Evolutionary conservation across 2,329 filamentous ascomycete species (phyloP).

Genomic region (Emydomyces testavorans): DNA sequence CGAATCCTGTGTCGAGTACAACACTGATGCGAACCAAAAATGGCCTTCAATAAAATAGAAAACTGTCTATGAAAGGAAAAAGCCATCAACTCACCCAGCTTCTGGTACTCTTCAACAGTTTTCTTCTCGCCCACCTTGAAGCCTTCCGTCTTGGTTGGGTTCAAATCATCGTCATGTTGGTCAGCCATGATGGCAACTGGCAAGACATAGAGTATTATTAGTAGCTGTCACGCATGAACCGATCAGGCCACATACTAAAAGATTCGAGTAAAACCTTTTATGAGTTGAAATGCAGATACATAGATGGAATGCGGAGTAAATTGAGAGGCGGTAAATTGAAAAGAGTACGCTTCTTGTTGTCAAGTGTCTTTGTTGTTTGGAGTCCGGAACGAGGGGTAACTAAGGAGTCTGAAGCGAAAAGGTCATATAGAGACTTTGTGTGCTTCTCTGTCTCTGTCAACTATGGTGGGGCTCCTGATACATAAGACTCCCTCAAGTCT

Average conservation of each 20-base stretch:
- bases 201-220: neutral
- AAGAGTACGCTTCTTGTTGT: too few species aligned
- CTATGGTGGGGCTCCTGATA: neutral
- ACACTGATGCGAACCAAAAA: too few species aligned
- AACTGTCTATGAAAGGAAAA: neutral
- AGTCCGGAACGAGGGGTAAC: conserved; percentile 9
- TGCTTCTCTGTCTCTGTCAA: too few species aligned
- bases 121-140: conserved; percentile 99
- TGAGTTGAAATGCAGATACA: too few species aligned
- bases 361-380: neutral
- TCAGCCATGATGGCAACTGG: conserved; percentile 48
- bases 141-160: conserved; percentile 79
- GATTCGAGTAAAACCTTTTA: too few species aligned
- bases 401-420: too few species aligned
- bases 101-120: conserved; percentile 84
- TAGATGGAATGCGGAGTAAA: neutral
- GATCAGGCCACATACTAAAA: too few species aligned
- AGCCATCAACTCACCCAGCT: conserved; percentile 59
- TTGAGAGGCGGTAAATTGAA: too few species aligned
- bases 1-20: neutral
- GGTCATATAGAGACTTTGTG: too few species aligned
- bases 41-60: neutral
- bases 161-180: conserved; percentile 64
- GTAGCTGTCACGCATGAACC: too few species aligned
- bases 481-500: too few species aligned